phyloP scores from a whole-genome alignment of 1,284 basidiomycete genomes.

The Cutaneotrichosporon sp. region DNA sequence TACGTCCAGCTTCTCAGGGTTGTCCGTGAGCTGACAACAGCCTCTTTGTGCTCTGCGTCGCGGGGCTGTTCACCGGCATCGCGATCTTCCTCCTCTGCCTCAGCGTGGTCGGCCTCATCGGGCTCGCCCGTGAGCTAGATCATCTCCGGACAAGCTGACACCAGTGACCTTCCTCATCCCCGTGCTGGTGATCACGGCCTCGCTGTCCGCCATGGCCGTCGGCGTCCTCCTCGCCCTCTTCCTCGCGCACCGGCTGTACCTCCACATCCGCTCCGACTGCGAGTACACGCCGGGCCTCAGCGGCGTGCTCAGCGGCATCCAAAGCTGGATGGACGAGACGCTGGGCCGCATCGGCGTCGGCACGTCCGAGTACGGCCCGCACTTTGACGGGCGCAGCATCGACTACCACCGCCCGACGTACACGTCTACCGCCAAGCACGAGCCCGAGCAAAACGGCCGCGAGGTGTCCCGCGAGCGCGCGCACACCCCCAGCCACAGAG shows the following conservation, averaged over 20 bases:
- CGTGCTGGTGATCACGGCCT: constrained; percentile 36
- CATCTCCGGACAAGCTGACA: not conserved
- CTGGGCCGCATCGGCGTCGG: constrained; percentile 26
- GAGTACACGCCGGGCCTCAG: not conserved
- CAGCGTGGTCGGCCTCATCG: constrained; percentile 28
- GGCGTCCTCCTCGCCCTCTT: constrained; percentile 39
- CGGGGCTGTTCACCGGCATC: constrained; percentile 28
- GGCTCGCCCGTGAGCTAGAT: constrained; percentile 28
- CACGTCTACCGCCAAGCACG: not conserved
- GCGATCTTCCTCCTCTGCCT: constrained; percentile 30
- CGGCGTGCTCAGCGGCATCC: not conserved
- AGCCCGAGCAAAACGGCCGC: not conserved
- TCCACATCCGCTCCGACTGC: constrained; percentile 29
- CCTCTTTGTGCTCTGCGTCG: constrained; percentile 30
- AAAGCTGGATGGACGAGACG: constrained; percentile 36
- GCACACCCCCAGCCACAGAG: too few species aligned
- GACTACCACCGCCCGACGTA: constrained; percentile 1
- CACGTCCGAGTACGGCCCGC: not conserved
- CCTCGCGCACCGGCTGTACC: constrained; percentile 45
- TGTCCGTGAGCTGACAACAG: constrained; percentile 26
- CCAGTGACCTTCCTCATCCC: constrained; percentile 42
- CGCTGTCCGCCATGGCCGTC: constrained; percentile 32
- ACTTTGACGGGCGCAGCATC: constrained; percentile 4
- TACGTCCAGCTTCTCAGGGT: constrained; percentile 27
- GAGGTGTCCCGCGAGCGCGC: too few species aligned